A percentile compares a stretch with the other conserved stretches of the same genome.
Evolutionary conservation across 2,329 filamentous ascomycete genomes (phyloP).

Genomic region (Clonostachys rhizophaga): DNA sequence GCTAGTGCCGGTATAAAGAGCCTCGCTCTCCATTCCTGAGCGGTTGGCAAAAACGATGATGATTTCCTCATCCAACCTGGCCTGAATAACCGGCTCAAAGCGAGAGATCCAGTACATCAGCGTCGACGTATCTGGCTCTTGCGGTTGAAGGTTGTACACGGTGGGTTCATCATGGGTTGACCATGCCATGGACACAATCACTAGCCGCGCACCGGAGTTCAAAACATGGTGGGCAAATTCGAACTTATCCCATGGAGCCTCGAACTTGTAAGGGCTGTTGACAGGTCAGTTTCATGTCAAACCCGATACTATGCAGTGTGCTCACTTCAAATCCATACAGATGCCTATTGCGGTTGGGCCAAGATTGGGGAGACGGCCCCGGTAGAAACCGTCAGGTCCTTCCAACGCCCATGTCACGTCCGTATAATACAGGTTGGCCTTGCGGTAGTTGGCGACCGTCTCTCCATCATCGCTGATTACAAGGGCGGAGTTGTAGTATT

Average conservation of each 20-base stretch:
- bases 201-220: slow-evolving; percentile 49
- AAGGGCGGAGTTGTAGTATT: slow-evolving; percentile 51
- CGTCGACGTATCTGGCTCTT: slow-evolving; percentile 67
- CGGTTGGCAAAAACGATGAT: slow-evolving; percentile 70
- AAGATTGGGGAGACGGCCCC: slow-evolving; percentile 35
- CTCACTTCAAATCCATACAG: slow-evolving; percentile 61
- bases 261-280: slow-evolving; percentile 26
- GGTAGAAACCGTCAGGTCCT: slow-evolving; percentile 44
- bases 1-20: slow-evolving; percentile 70
- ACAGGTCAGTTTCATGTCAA: background rate
- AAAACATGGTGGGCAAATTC: slow-evolving; percentile 53
- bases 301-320: background rate
- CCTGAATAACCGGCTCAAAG: slow-evolving; percentile 59
- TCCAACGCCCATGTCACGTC: slow-evolving; percentile 60
- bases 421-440: slow-evolving; percentile 52
- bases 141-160: slow-evolving; percentile 37
- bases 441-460: slow-evolving; percentile 56
- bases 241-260: slow-evolving; percentile 29
- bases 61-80: slow-evolving; percentile 49
- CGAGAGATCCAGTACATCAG: slow-evolving; percentile 72
- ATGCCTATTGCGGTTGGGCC: slow-evolving; percentile 55
- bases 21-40: slow-evolving; percentile 60
- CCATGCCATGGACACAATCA: slow-evolving; percentile 77
- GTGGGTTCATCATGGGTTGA: slow-evolving; percentile 51
- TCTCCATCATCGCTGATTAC: slow-evolving; percentile 55